Conservation (phyloP, 2,329 filamentous ascomycete species). For the Talaromyces marneffei region DNA sequence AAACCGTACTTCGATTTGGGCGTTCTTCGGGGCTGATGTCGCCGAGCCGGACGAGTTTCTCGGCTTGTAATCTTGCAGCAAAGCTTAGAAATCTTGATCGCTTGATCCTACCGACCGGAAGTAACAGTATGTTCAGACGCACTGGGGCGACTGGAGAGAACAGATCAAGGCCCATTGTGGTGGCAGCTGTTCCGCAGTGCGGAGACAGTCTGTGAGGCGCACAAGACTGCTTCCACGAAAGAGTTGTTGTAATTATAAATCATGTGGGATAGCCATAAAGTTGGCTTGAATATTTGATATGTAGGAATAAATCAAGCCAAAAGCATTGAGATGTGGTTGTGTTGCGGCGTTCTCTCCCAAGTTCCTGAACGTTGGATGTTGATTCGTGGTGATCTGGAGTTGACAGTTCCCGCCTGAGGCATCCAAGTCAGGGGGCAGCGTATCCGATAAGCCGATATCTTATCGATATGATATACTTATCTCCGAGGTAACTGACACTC, state of each 20-base stretch:
- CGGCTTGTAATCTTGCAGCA: slow-evolving; percentile 67
- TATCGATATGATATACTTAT: slow-evolving; percentile 8
- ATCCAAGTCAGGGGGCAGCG: background rate
- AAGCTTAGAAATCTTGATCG: slow-evolving; percentile 73
- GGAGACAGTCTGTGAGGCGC: slow-evolving; percentile 28
- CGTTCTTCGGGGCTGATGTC: slow-evolving; percentile 81
- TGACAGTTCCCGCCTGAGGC: slow-evolving; percentile 9
- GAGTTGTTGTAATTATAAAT: slow-evolving; percentile 19
- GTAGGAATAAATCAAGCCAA: background rate
- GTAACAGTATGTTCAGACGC: slow-evolving; percentile 77
- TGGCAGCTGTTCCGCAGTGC: slow-evolving; percentile 43
- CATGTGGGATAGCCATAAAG: slow-evolving; percentile 19
- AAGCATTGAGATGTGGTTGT: background rate
- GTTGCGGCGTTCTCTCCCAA: background rate
- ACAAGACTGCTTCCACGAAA: slow-evolving; percentile 31
- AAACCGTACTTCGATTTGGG: slow-evolving; percentile 72
- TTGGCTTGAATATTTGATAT: background rate
- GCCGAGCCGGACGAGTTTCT: slow-evolving; percentile 76
- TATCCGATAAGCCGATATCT: slow-evolving; percentile 8
- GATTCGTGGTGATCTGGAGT: background rate
- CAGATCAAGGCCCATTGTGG: slow-evolving; percentile 79
- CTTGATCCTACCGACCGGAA: slow-evolving; percentile 83
- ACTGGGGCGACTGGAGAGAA: slow-evolving; percentile 87
- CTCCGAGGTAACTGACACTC: background rate
- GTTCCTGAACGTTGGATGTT: background rate